Evolutionary conservation across 352 stramenopile genomes (phyloP).

Genomic region (Pythium dissimile): DNA sequence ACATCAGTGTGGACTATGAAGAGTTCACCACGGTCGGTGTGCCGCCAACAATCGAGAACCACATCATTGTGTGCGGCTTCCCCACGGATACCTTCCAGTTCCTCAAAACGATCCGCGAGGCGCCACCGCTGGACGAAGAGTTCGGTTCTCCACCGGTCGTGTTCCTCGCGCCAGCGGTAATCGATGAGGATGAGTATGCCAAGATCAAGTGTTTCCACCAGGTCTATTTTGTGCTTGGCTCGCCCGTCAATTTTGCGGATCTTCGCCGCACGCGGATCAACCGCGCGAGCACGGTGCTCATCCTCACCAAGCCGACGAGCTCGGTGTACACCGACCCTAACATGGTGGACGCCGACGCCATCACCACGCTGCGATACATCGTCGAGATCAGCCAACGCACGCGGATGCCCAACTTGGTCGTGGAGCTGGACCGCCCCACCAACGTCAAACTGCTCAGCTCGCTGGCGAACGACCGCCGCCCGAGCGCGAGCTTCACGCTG

Average conservation of each 20-base stretch:
- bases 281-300: constrained; percentile 50
- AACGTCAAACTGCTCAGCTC: constrained; percentile 82
- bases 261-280: constrained; percentile 68
- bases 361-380: constrained; percentile 79
- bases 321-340: constrained; percentile 66
- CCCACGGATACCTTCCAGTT: constrained; percentile 63
- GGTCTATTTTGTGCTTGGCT: constrained; percentile 69
- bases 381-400: constrained; percentile 72
- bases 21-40: constrained; percentile 45
- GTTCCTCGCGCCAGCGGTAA: constrained; percentile 44
- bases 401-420: constrained; percentile 64
- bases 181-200: constrained; percentile 57
- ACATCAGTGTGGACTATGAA: constrained; percentile 37
- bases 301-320: constrained; percentile 49
- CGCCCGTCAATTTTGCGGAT: constrained; percentile 70
- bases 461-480: constrained; percentile 48
- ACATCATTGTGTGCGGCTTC: constrained; percentile 75
- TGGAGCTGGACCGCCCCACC: constrained; percentile 65
- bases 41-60: constrained; percentile 33
- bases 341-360: constrained; percentile 80
- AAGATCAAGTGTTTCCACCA: constrained; percentile 47
- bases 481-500: constrained; percentile 34
- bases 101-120: constrained; percentile 66
- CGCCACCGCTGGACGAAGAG: constrained; percentile 35
- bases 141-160: constrained; percentile 43